Base-by-base conservation (phyloP, 1,284 basidiomycete species). In the Trichosporon sp. region DNA sequence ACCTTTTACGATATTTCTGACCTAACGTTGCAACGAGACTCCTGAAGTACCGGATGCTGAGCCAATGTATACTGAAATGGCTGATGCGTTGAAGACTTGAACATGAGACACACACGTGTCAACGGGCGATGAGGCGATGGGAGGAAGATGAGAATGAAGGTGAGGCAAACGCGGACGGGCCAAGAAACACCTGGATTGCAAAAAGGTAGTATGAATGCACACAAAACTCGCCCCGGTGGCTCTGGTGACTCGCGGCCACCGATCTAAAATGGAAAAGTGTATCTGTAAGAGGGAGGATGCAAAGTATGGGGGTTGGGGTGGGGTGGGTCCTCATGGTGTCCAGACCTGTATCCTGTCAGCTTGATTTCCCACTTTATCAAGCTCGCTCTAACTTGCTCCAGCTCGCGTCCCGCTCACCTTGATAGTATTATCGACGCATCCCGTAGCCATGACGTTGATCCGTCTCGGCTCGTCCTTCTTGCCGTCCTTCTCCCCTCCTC, bases 401-500 rank as follows among this genome's bases (percentile, higher is more conserved):
- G 26, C 26, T 26, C 26, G 26, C 26, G 12, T 46, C 7, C 6
- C 16, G 43, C 43, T 73, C 75, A 86, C 83, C 78, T 85, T 86
- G 75, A 86, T 78, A 16, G 83, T 85, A 83, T 92, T 90, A 81
- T 94, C 92, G 26, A 92, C 90, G 65, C 90, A 90, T 4, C 91
- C 92, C 8, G 91, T 91, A 40, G 92, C 92, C 65, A 93, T 85
- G 12, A 94, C 92, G 78, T 93, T 93, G 71, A 92, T 88, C 70
- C 89, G 78, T 81, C 90, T 88, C 76, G 87, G 87, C 56, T 85
- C 83, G 67, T 87, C 82, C 82, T 74, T 85, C 68, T 59, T 75
- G 35, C 66, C 76, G 70, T 68, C 74, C 63, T 19, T 21, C 19
- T 19, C 68, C 64, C 68, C 77, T 35, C 59, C 65, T 4, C 63